Evolutionary conservation across 257 asterid genomes (phyloP).

Genomic region (Primulina eburnea): DNA sequence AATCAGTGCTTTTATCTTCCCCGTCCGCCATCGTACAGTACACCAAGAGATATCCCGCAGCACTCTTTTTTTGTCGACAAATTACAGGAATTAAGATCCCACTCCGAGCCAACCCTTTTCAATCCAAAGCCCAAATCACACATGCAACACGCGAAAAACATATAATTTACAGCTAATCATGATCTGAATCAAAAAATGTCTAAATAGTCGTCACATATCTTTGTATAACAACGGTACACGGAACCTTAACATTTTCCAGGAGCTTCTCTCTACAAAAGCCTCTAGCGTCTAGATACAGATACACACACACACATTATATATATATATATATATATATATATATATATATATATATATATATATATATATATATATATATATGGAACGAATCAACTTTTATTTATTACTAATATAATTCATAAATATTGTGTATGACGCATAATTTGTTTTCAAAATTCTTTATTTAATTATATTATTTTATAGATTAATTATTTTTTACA

Average conservation of each 20-base stretch:
- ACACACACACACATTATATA: too few species aligned
- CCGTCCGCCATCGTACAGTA: constrained; percentile 40
- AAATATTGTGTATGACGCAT: too few species aligned
- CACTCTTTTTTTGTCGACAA: neutral
- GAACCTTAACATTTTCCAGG: neutral
- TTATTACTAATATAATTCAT: too few species aligned
- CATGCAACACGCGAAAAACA: neutral
- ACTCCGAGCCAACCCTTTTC: neutral
- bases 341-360: too few species aligned
- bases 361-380: too few species aligned
- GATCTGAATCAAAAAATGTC: neutral
- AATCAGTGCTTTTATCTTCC: constrained; percentile 42
- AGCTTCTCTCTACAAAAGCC: neutral
- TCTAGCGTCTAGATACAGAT: neutral
- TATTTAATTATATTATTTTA: too few species aligned
- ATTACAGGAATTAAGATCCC: neutral
- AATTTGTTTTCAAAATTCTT: too few species aligned
- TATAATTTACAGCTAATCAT: neutral
- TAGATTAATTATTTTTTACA: too few species aligned
- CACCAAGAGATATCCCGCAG: too few species aligned
- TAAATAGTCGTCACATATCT: neutral
- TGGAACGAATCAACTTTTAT: too few species aligned
- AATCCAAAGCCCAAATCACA: neutral
- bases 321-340: too few species aligned
- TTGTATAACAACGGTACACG: neutral